Conservation (phyloP, 225 moss, liverwort and hornwort species). For the Antitrichia curtipendula region DNA sequence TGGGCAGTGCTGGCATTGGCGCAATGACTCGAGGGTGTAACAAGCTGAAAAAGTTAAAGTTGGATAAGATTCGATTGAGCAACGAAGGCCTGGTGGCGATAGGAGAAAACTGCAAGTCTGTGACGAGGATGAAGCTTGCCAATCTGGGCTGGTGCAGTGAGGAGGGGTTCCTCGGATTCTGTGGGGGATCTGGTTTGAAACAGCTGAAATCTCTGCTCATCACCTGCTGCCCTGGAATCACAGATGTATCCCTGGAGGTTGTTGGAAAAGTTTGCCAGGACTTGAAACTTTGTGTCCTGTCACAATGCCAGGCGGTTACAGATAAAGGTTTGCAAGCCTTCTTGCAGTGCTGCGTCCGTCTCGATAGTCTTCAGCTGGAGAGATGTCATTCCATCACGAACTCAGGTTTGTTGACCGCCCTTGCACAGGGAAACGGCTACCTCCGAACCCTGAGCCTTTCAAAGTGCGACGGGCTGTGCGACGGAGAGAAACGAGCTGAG, state of each 20-base stretch:
- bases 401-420: conserved; percentile 34
- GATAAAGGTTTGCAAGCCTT: conserved; percentile 51
- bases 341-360: conserved; percentile 19
- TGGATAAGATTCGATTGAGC: conserved; percentile 47
- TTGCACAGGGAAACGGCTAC: conserved; percentile 16
- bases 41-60: conserved; percentile 50
- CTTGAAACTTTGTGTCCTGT: conserved; percentile 40
- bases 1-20: conserved; percentile 48
- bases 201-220: conserved; percentile 38
- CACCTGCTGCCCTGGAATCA: conserved; percentile 42
- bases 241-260: conserved; percentile 33
- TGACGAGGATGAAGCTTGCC: conserved; percentile 39
- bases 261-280: conserved; percentile 45
- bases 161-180: conserved; percentile 49
- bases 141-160: conserved; percentile 41
- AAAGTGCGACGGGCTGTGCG: conserved; percentile 42
- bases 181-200: conserved; percentile 30
- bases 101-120: conserved; percentile 39
- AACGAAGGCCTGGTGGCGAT: conserved; percentile 41
- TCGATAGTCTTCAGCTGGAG: conserved; percentile 55
- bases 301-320: conserved; percentile 46
- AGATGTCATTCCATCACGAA: conserved; percentile 52
- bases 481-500: conserved; percentile 2
- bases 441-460: conserved; percentile 36
- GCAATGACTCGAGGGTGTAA: conserved; percentile 31